Percentiles rank a stretch among this genome's conserved stretches.
These are phyloP conservation scores for Pelargonium australe DNA, from an alignment of 441 rosid genomes.

Conservation along the genomic window DNA sequence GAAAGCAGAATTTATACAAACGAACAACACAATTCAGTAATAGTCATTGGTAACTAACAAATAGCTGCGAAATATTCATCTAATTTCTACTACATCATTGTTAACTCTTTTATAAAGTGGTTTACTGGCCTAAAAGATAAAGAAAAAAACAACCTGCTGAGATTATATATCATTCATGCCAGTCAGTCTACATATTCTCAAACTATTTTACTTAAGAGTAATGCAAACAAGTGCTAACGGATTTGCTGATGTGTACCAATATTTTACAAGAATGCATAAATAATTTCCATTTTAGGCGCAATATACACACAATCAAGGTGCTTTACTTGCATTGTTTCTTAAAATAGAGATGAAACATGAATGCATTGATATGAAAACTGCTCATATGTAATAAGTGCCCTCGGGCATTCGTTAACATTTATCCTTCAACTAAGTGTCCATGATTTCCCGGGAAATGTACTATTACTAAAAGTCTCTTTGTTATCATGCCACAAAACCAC, in stretches of 20 bases:
- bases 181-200: background rate
- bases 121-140: too few relatives aligned
- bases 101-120: background rate
- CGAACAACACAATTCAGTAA: background rate
- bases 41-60: background rate
- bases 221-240: background rate
- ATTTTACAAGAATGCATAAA: background rate
- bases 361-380: background rate
- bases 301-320: background rate
- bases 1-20: slow-evolving; percentile 8
- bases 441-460: too few relatives aligned
- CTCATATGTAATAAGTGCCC: too few relatives aligned
- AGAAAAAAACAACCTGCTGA: background rate
- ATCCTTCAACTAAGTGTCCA: background rate
- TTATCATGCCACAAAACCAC: background rate
- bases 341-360: too few relatives aligned
- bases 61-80: slow-evolving; percentile 2
- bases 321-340: background rate
- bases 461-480: background rate
- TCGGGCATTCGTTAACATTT: background rate
- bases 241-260: background rate
- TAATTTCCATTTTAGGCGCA: background rate
- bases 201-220: background rate
- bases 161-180: background rate
- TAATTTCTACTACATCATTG: background rate